Evolutionary conservation across 495 filamentous ascomycete genomes (phyloP).

Genomic region (Sporormia fimetaria): DNA sequence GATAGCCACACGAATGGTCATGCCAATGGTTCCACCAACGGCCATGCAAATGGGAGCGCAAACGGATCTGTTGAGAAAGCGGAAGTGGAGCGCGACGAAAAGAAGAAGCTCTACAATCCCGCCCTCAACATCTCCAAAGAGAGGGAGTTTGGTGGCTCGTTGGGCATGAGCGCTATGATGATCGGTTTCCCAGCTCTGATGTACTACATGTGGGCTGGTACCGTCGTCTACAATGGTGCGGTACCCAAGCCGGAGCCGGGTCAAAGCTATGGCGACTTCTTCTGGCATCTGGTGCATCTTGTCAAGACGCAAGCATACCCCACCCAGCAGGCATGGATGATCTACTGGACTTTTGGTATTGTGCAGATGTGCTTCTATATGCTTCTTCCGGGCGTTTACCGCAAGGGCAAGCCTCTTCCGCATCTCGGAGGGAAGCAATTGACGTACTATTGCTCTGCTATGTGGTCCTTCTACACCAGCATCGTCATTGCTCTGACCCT

Average conservation of each 20-base stretch:
- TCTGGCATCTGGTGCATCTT: constrained; percentile 51
- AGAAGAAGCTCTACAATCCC: constrained; percentile 33
- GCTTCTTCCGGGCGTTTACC: constrained; percentile 69
- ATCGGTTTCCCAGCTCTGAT: constrained; percentile 82
- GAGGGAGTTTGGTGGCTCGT: constrained; percentile 81
- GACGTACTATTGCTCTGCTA: constrained; percentile 83
- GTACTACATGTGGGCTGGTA: constrained; percentile 99
- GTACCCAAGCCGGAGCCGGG: constrained; percentile 56
- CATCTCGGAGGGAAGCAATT: constrained; percentile 75
- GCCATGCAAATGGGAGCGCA: constrained; percentile 15
- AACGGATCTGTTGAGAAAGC: constrained; percentile 15
- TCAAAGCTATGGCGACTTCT: constrained; percentile 57
- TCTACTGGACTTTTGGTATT: constrained; percentile 87
- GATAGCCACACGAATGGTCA: constrained; percentile 16
- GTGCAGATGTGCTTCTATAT: constrained; percentile 75
- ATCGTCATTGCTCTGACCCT: constrained; percentile 54
- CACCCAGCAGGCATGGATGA: constrained; percentile 64
- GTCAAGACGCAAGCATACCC: constrained; percentile 77
- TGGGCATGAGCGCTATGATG: constrained; percentile 73
- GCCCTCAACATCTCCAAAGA: constrained; percentile 65
- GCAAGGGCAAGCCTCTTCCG: constrained; percentile 74
- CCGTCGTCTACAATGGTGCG: constrained; percentile 77
- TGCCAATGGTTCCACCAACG: constrained; percentile 19
- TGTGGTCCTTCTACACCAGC: constrained; percentile 78
- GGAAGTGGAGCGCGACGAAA: constrained; percentile 2